Evolutionary conservation across 495 filamentous ascomycete genomes (phyloP).

Genomic region (Xylaria curta): DNA sequence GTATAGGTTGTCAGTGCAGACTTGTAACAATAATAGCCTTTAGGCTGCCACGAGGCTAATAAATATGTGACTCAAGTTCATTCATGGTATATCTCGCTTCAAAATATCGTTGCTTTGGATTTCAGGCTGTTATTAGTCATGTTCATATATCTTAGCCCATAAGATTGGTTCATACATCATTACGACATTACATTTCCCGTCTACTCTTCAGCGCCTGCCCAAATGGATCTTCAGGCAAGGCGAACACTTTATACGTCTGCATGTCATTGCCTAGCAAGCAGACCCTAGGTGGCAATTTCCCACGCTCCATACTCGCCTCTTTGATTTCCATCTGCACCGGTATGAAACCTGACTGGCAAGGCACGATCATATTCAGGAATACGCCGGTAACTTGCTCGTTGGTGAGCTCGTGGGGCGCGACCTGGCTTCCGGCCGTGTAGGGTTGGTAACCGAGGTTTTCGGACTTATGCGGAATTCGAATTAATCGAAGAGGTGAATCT

Average conservation of each 20-base stretch:
- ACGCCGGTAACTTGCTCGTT: slow-evolving; percentile 32
- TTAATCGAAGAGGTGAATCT: slow-evolving; percentile 35
- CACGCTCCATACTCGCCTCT: slow-evolving; percentile 40
- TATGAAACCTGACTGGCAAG: slow-evolving; percentile 44
- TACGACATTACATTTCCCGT: neutral
- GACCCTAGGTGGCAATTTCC: slow-evolving; percentile 48
- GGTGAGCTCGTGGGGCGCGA: slow-evolving; percentile 35
- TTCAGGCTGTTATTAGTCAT: neutral
- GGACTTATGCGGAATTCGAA: slow-evolving; percentile 39
- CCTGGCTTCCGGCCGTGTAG: slow-evolving; percentile 28
- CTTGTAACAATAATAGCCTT: neutral
- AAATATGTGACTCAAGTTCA: neutral
- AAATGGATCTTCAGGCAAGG: slow-evolving; percentile 41
- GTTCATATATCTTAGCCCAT: neutral
- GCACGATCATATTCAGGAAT: slow-evolving; percentile 36
- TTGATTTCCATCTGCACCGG: slow-evolving; percentile 57
- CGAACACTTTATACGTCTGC: slow-evolving; percentile 50
- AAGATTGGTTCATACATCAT: neutral
- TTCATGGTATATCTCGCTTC: neutral
- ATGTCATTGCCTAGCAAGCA: slow-evolving; percentile 54
- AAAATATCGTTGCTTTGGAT: neutral
- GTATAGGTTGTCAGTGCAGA: neutral
- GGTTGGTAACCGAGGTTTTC: slow-evolving; percentile 35
- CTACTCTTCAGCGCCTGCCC: slow-evolving; percentile 9
- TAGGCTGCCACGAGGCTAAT: neutral